Percentiles rank a stretch among this genome's conserved stretches.
Conservation (phyloP, 2,329 filamentous ascomycete species). For the Arthroderma sp. region DNA sequence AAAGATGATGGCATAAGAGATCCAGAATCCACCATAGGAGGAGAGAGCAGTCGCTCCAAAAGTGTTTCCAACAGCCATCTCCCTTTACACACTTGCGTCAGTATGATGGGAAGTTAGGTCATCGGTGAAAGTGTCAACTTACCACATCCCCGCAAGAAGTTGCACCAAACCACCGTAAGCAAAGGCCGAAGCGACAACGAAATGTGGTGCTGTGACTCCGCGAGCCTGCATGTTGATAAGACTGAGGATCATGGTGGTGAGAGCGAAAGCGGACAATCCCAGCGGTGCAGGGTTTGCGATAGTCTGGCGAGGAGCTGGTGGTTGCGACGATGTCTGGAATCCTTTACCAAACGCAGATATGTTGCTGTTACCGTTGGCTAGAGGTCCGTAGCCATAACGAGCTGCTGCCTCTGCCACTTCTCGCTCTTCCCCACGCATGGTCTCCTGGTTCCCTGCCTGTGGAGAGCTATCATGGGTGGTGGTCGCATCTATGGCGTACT, state of each 20-base stretch:
- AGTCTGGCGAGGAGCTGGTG: constrained; percentile 48
- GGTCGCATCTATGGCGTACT: constrained; percentile 25
- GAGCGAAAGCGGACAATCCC: constrained; percentile 64
- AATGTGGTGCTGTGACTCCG: constrained; percentile 48
- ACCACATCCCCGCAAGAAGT: constrained; percentile 78
- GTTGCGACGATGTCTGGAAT: constrained; percentile 48
- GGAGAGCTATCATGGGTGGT: constrained; percentile 12
- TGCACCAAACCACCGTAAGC: constrained; percentile 70
- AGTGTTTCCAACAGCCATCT: constrained; percentile 79
- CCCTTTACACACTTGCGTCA: constrained; percentile 41
- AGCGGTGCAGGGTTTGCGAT: constrained; percentile 70
- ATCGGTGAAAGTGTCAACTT: constrained; percentile 21
- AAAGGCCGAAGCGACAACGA: constrained; percentile 57
- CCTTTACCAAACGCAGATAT: constrained; percentile 58
- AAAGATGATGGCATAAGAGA: constrained; percentile 59
- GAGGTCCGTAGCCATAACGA: constrained; percentile 40
- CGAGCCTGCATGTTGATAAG: constrained; percentile 58
- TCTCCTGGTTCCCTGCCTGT: not conserved
- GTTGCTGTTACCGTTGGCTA: constrained; percentile 38
- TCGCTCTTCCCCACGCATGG: constrained; percentile 36
- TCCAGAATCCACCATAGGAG: constrained; percentile 77
- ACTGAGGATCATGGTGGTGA: constrained; percentile 71
- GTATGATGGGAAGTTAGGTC: not conserved
- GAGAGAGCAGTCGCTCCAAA: constrained; percentile 72
- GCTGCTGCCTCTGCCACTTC: constrained; percentile 34